phyloP scores from a whole-genome alignment of 192 early-diverging fungal genomes.

The Dissophora ornata region DNA sequence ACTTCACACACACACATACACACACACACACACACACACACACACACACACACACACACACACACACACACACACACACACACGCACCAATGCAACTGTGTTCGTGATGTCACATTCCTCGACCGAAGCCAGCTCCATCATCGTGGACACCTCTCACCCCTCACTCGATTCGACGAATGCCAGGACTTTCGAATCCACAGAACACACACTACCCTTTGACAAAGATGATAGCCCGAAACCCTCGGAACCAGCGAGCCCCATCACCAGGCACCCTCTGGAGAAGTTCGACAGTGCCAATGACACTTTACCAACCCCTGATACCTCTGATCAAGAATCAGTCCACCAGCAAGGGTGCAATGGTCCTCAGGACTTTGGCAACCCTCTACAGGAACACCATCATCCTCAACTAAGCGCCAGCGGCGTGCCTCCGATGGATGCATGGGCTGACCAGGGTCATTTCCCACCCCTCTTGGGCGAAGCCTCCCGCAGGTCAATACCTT shows the following conservation, averaged over 20 bases:
- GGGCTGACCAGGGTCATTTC: constrained; percentile 47
- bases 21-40: too few relatives aligned
- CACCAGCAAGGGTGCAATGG: too few relatives aligned
- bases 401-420: neutral
- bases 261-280: neutral
- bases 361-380: neutral
- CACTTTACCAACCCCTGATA: neutral
- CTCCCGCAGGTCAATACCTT: constrained; percentile 12
- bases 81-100: neutral
- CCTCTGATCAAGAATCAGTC: too few relatives aligned
- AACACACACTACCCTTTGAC: neutral
- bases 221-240: too few relatives aligned
- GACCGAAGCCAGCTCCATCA: neutral
- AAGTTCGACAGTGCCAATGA: constrained; percentile 3
- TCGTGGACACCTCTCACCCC: neutral
- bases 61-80: too few relatives aligned
- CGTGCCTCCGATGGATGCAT: constrained; percentile 19
- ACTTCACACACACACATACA: too few relatives aligned
- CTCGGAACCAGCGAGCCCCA: neutral
- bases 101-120: constrained; percentile 3
- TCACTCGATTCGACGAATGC: neutral
- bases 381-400: neutral
- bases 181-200: neutral
- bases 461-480: constrained; percentile 18
- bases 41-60: too few relatives aligned